Base-by-base conservation (phyloP, 352 stramenopile genomes). In the Phytophthora chlamydospora region DNA sequence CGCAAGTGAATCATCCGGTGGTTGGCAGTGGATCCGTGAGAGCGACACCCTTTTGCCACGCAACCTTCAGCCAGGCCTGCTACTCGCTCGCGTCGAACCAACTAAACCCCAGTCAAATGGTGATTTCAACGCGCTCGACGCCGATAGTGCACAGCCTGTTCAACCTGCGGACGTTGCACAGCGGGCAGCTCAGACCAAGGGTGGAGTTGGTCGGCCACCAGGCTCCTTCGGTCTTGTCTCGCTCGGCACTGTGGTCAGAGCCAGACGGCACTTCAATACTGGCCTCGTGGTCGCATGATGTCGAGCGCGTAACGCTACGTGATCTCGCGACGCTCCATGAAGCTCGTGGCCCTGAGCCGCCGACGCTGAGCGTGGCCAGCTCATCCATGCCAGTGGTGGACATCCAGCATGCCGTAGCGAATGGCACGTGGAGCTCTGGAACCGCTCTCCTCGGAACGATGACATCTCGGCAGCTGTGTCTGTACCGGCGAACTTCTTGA, bases 231-330 rank as follows among this genome's bases (percentile, higher is more conserved):
- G 66, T 77, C 34, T 61, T 87, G 34, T 76, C 68, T 33, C 69
- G 79, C 10, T 85, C 79, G 12, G 71, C 77, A 14, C 58, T 83
- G 27, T 89, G 76, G 76, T 66, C 62, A 7, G 67, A 76, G 61
- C 42, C 48, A 6, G 45, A 76, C 58, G 68, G 68, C 1, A 51
- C 53, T 13, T 57, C 58, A 9, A 44, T 73, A 19, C 54, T 62
- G 16, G 63, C 68, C n/a, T 73, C 63, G 19, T 76, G 68, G 68
- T 70, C 58, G 21, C 63, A 70, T 16, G 68, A 76, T 55, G 44
- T 52, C 21, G 54, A 65, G 39, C 31, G 39, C 3, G 63, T 76
- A 19, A 61, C 58, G 40, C 19, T 76, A 12, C 73, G 68, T 63
- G 50, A 76, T 13, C 48, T 64, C 21, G 49, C 48, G 14, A 67